Conservation (phyloP, 139 green algal species). For the Limnomonas spitsbergensis region DNA sequence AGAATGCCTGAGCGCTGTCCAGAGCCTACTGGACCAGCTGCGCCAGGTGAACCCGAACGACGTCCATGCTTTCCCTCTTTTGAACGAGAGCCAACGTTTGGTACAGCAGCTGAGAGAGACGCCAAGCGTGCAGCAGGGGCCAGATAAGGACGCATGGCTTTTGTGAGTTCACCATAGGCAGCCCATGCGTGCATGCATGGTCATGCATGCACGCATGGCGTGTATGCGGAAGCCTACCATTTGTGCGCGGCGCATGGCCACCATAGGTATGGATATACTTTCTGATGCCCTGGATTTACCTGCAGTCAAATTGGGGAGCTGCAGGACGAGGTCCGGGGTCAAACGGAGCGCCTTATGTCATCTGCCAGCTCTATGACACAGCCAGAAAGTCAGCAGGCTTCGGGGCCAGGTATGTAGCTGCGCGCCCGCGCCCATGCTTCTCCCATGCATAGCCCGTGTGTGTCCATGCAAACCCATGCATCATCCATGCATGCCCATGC, state of each 20-base stretch:
- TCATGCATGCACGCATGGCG: no score
- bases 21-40: neutral
- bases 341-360: constrained; percentile 14
- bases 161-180: constrained; percentile 24
- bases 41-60: constrained; percentile 5
- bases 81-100: constrained; percentile 16
- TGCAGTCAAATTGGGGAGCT: constrained; percentile 17
- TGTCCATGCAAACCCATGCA: no score
- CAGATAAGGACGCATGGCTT: constrained; percentile 13
- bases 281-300: no score
- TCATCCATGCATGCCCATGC: no score
- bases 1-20: neutral
- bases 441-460: no score
- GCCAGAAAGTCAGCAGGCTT: no score
- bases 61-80: constrained; percentile 16
- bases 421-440: no score
- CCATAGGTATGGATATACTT: no score
- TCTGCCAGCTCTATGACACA: neutral
- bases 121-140: neutral
- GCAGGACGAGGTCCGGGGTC: constrained; percentile 10
- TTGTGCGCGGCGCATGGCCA: no score
- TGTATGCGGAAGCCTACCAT: no score
- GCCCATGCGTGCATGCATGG: no score
- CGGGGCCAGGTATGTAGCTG: no score
- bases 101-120: constrained; percentile 16